Conservation (phyloP, 2,329 filamentous ascomycete genomes). For the Parasarocladium wereldwijsianum region DNA sequence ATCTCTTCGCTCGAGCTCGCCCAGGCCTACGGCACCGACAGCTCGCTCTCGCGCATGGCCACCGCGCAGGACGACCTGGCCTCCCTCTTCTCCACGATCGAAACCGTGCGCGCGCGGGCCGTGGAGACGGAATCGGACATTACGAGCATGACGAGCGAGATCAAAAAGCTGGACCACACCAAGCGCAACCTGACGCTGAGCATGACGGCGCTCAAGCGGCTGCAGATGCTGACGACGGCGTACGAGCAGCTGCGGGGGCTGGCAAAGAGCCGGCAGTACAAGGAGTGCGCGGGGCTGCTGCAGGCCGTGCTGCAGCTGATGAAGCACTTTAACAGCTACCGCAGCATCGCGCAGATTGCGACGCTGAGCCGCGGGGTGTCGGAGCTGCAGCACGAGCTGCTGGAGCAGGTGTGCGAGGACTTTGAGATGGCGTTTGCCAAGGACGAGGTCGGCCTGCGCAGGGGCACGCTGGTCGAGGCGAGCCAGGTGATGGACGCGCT, state of each 20-base stretch:
- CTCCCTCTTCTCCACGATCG: slow-evolving; percentile 85
- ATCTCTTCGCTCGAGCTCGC: slow-evolving; percentile 60
- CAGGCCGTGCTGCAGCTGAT: slow-evolving; percentile 95
- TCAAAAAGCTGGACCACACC: slow-evolving; percentile 90
- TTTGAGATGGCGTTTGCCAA: slow-evolving; percentile 93
- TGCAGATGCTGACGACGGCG: slow-evolving; percentile 98
- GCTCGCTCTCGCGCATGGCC: slow-evolving; percentile 83
- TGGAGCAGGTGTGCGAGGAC: slow-evolving; percentile 98
- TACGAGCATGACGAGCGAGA: slow-evolving; percentile 97
- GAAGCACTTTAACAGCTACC: slow-evolving; percentile 95
- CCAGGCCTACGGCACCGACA: slow-evolving; percentile 74
- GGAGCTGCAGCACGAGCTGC: slow-evolving; percentile 78
- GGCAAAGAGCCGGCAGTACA: slow-evolving; percentile 76
- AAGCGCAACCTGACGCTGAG: slow-evolving; percentile 93
- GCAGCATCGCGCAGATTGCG: slow-evolving; percentile 96
- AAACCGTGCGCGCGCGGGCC: slow-evolving; percentile 77
- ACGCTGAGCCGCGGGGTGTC: slow-evolving; percentile 83
- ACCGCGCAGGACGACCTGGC: slow-evolving; percentile 80
- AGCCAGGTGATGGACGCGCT: slow-evolving; percentile 91
- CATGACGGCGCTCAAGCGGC: slow-evolving; percentile 91
- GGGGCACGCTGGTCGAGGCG: slow-evolving; percentile 64
- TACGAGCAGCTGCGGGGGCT: slow-evolving; percentile 86
- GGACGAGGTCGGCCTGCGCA: slow-evolving; percentile 59
- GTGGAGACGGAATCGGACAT: slow-evolving; percentile 90
- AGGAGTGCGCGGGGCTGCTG: slow-evolving; percentile 84